These are phyloP conservation scores for Cyamopsis tetragonoloba DNA, from an alignment of 306 rosid species.

Conservation along the genomic window DNA sequence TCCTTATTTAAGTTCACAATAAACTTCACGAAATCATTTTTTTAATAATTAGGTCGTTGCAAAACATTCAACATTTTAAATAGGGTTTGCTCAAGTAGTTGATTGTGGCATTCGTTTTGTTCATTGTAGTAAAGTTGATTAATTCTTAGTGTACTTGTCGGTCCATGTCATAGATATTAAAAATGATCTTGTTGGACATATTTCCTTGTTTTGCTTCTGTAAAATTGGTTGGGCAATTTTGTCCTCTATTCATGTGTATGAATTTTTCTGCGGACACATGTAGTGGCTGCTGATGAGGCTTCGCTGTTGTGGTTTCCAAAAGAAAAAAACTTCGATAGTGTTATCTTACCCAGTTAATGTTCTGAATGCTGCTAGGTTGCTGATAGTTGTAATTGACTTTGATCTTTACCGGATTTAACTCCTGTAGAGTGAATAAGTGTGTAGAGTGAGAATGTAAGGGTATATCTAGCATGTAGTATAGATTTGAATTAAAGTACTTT, in stretches of 20 bases:
- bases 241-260: neutral
- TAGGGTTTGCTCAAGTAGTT: neutral
- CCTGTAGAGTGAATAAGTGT: too few relatives aligned
- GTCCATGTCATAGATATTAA: neutral
- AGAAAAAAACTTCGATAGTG: neutral
- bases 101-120: neutral
- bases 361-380: neutral
- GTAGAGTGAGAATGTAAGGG: too few relatives aligned
- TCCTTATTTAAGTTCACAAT: neutral
- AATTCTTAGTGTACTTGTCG: neutral
- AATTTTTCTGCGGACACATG: neutral
- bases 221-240: neutral
- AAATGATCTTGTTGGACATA: neutral
- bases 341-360: neutral
- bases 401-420: neutral
- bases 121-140: neutral
- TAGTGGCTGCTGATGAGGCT: neutral
- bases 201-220: neutral
- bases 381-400: neutral
- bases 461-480: too few relatives aligned
- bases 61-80: neutral
- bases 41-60: neutral
- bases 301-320: neutral
- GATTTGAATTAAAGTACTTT: too few relatives aligned
- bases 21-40: neutral